A percentile compares a stretch with the other conserved stretches of the same genome.
These are phyloP conservation scores for Podochytrium sp. DNA, from an alignment of 192 early-diverging fungal species.

Conservation along the genomic window DNA sequence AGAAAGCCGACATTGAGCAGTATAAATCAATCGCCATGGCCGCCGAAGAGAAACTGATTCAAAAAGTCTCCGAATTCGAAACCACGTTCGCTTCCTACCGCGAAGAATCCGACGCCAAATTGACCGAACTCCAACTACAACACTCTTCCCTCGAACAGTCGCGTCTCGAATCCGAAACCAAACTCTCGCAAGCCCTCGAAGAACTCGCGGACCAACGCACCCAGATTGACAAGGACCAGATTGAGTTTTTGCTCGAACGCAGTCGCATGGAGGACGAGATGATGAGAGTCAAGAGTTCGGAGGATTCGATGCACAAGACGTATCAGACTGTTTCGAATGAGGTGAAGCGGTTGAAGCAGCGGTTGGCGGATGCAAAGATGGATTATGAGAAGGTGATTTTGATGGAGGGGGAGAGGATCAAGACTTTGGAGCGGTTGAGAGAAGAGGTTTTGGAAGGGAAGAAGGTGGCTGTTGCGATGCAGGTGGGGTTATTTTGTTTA, in stretches of 20 bases:
- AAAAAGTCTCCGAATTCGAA: conserved; percentile 51
- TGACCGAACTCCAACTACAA: conserved; percentile 19
- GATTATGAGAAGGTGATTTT: conserved; percentile 38
- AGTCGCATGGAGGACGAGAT: conserved; percentile 36
- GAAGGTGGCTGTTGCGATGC: background rate
- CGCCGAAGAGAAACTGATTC: conserved; percentile 52
- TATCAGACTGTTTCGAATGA: background rate
- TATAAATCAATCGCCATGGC: conserved; percentile 64
- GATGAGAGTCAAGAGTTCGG: conserved; percentile 2
- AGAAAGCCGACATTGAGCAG: conserved; percentile 56
- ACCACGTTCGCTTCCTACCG: conserved; percentile 69
- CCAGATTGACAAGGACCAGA: conserved; percentile 31
- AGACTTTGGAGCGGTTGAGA: conserved; percentile 2
- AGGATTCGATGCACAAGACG: background rate
- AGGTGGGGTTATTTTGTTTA: conserved; percentile 3
- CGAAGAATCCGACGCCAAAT: conserved; percentile 48
- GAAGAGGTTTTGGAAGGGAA: conserved; percentile 3
- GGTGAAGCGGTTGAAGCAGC: background rate
- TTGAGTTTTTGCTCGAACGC: conserved; percentile 25
- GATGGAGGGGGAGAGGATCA: conserved; percentile 29
- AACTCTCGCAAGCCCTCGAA: conserved; percentile 13
- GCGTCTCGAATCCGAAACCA: background rate
- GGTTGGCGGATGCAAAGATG: conserved; percentile 8
- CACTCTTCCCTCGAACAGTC: background rate
- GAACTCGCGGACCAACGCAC: conserved; percentile 20